Evolutionary conservation across 148 eudicot genomes (phyloP), one percentile per base, ranked within the genome.

Genomic region (Suaeda aralocaspica): DNA sequence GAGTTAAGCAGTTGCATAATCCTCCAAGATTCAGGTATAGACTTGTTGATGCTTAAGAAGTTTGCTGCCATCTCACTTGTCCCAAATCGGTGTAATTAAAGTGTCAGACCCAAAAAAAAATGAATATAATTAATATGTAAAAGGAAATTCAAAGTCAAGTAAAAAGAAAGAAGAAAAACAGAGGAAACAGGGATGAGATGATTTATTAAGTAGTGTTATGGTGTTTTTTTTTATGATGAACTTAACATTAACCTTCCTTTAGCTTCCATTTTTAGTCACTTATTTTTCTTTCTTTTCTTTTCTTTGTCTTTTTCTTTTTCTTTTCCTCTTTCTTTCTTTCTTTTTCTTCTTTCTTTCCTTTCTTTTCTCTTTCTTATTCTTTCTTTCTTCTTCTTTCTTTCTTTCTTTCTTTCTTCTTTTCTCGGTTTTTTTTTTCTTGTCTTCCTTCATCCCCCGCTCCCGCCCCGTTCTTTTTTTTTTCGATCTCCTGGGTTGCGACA

Each of bases 31-130:
- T 83, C 88, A 36, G 66, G 46, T 13, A 91, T 41, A 91, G 68
- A 10, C 67, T 88, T 6, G 94, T 88, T 22, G 96, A 86, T 19
- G 83, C 88, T 68, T 68, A 91, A 51, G 60, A 86, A 82, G 11
- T 75, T 79, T 21, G 89, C 93, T 70, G 79, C 70, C 82, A 85
- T 91, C 49, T 91, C 94, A 30, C 84, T 88, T 16, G 88, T 85
- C 76, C 88, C 96, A 64, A 91, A 88, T 80, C 96, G 88, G 84
- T 51, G 4, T 36, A n/a, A n/a, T 46, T 33, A 31, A 18, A n/a
- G 8, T 13, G 22, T 5, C 26, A 56, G n/a, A n/a, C n/a, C n/a
- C n/a, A 48, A 44, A 39, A 31, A 63, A 22, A 51, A 16, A 21
- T n/a, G 1, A 29, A 10, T n/a, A 26, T 41, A 49, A 2, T n/a